These are phyloP conservation scores for Simplicillium aogashimaense DNA, from an alignment of 2,329 filamentous ascomycete genomes.

Conservation along the genomic window DNA sequence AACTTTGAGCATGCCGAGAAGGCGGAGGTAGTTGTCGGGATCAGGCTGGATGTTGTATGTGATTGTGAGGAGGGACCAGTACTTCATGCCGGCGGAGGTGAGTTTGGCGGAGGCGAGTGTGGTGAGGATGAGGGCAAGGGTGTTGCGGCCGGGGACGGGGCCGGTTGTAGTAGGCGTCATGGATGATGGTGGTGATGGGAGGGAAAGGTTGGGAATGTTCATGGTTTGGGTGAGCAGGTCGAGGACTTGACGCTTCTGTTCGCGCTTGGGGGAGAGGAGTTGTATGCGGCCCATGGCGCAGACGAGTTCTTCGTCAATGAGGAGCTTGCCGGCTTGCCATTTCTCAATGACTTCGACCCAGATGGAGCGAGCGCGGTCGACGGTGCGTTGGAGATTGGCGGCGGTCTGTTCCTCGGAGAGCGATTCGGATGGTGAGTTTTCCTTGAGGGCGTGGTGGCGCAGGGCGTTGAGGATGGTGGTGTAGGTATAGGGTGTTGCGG, in stretches of 20 bases:
- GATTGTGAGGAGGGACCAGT: slow-evolving; percentile 67
- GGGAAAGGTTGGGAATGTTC: slow-evolving; percentile 51
- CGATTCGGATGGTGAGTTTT: slow-evolving; percentile 9
- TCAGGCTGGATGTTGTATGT: slow-evolving; percentile 60
- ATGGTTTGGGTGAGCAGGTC: slow-evolving; percentile 74
- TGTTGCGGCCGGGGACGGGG: slow-evolving; percentile 40
- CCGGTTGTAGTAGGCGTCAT: background rate
- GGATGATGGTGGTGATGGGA: background rate
- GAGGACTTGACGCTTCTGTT: slow-evolving; percentile 63
- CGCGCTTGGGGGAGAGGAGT: slow-evolving; percentile 46
- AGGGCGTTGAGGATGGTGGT: slow-evolving; percentile 76
- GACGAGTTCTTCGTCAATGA: slow-evolving; percentile 70
- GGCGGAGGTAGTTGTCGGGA: slow-evolving; percentile 55
- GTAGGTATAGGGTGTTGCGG: slow-evolving; percentile 64
- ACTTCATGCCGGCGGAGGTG: slow-evolving; percentile 54
- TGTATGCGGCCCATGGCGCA: slow-evolving; percentile 73
- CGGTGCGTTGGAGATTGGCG: slow-evolving; percentile 29
- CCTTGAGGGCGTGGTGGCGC: slow-evolving; percentile 24
- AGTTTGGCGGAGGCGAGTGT: slow-evolving; percentile 51
- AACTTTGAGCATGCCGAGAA: slow-evolving; percentile 56
- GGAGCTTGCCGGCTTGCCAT: slow-evolving; percentile 62
- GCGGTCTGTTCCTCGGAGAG: slow-evolving; percentile 19
- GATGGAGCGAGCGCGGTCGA: slow-evolving; percentile 60
- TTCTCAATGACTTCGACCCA: slow-evolving; percentile 74
- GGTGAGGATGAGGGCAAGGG: slow-evolving; percentile 60